A percentile compares a stretch with the other conserved stretches of the same genome.
Evolutionary conservation across 2,329 filamentous ascomycete species (phyloP).

Genomic region (Diplodia mutila): DNA sequence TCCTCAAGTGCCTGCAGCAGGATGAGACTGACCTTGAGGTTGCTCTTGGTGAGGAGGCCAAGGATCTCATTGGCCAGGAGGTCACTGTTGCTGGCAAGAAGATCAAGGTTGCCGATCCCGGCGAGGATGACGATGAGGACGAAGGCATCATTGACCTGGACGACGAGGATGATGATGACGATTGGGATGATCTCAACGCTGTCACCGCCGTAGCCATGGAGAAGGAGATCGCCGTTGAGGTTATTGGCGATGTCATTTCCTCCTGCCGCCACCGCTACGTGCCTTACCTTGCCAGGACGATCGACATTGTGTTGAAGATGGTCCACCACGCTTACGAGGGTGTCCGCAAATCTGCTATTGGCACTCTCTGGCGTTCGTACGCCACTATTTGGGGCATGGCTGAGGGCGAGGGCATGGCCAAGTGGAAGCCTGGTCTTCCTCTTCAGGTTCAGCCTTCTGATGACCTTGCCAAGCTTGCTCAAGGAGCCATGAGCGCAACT

Average conservation of each 20-base stretch:
- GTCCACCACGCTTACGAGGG: conserved; percentile 91
- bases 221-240: conserved; percentile 96
- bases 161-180: conserved; percentile 80
- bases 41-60: conserved; percentile 72
- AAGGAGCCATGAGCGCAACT: conserved; percentile 82
- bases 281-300: conserved; percentile 85
- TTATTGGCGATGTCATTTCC: conserved; percentile 88
- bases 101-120: conserved; percentile 73
- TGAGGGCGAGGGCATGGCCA: conserved; percentile 74
- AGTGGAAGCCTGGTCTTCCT: conserved; percentile 89
- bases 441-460: conserved; percentile 76
- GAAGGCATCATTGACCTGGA: conserved; percentile 62
- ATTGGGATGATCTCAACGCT: conserved; percentile 81
- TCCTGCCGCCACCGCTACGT: conserved; percentile 80
- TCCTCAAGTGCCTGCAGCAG: conserved; percentile 85
- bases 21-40: conserved; percentile 83
- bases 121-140: conserved; percentile 62
- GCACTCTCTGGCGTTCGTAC: conserved; percentile 91
- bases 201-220: conserved; percentile 90
- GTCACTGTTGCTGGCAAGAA: conserved; percentile 82
- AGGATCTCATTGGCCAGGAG: conserved; percentile 74
- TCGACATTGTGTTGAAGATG: conserved; percentile 79
- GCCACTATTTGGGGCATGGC: conserved; percentile 87
- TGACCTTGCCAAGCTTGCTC: conserved; percentile 82
- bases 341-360: conserved; percentile 87